These are phyloP conservation scores for Periglandula ipomoeae DNA, from an alignment of 2,329 filamentous ascomycete genomes.

Conservation along the genomic window DNA sequence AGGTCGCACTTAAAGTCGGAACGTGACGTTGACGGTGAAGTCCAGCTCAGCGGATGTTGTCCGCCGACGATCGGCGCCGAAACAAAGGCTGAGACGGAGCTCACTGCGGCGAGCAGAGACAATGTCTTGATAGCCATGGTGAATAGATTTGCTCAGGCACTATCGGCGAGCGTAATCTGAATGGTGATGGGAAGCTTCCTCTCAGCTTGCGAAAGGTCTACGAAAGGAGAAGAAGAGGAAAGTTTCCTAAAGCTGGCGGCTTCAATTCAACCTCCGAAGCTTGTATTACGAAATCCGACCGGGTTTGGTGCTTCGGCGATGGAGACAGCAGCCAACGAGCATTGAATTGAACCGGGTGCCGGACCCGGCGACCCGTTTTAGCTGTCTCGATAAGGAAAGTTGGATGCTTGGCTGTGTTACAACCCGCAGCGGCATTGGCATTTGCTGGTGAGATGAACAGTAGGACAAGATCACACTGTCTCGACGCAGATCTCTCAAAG, in stretches of 20 bases:
- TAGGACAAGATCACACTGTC: too few relatives aligned
- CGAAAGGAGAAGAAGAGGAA: not conserved
- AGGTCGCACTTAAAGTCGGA: conserved; percentile 22
- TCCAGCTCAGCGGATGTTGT: conserved; percentile 1
- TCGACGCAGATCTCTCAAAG: too few relatives aligned
- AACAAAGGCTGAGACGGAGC: conserved; percentile 5
- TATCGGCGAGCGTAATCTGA: not conserved
- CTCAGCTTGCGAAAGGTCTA: not conserved
- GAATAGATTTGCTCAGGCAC: not conserved
- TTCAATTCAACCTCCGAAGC: not conserved
- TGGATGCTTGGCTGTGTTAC: not conserved
- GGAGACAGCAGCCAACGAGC: not conserved
- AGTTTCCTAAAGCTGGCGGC: not conserved
- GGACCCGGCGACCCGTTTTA: not conserved
- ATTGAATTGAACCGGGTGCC: not conserved
- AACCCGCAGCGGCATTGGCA: not conserved
- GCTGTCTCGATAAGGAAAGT: not conserved
- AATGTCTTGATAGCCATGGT: conserved; percentile 4
- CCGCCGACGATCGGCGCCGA: not conserved
- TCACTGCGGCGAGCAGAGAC: not conserved
- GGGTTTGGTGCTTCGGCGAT: too few relatives aligned
- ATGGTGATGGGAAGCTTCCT: not conserved
- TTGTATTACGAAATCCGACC: not conserved
- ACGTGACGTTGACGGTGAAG: not conserved
- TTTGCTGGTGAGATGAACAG: too few relatives aligned